Conservation (phyloP, 2,329 filamentous ascomycete genomes). For the Coniochaeta sp. region DNA sequence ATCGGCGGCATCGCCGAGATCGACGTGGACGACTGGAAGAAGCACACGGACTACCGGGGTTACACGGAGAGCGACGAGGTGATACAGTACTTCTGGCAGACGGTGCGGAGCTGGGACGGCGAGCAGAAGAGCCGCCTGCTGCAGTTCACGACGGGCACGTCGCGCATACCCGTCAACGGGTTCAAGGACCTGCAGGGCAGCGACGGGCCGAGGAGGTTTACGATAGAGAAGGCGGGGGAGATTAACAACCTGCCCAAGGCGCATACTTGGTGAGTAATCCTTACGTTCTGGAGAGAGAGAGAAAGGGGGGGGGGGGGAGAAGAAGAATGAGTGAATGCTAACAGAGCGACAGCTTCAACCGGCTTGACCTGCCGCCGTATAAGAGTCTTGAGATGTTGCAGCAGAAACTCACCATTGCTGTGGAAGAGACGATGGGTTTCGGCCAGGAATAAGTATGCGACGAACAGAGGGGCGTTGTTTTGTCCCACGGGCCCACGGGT, state of each 20-base stretch:
- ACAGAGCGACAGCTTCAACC: conserved; percentile 70
- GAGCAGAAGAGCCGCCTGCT: conserved; percentile 95
- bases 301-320: too few species aligned
- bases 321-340: conserved; percentile 9
- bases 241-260: conserved; percentile 87
- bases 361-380: conserved; percentile 88
- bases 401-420: conserved; percentile 88
- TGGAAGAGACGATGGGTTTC: conserved; percentile 98
- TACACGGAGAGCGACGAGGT: conserved; percentile 98
- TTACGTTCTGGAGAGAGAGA: too few species aligned
- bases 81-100: conserved; percentile 98
- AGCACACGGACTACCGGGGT: conserved; percentile 97
- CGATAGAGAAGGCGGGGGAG: conserved; percentile 96
- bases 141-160: conserved; percentile 96
- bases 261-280: conserved; percentile 78
- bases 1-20: conserved; percentile 99
- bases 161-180: conserved; percentile 95
- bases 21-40: conserved; percentile 99
- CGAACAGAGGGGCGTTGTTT: not conserved
- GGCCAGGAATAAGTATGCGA: conserved; percentile 76
- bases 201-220: conserved; percentile 90
- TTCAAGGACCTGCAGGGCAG: conserved; percentile 99
- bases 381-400: conserved; percentile 81
- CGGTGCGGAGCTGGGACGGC: conserved; percentile 91
- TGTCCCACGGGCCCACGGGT: not conserved